Base-by-base conservation (phyloP, 1,139 yeast genomes). In the Dujonia santamariae region DNA sequence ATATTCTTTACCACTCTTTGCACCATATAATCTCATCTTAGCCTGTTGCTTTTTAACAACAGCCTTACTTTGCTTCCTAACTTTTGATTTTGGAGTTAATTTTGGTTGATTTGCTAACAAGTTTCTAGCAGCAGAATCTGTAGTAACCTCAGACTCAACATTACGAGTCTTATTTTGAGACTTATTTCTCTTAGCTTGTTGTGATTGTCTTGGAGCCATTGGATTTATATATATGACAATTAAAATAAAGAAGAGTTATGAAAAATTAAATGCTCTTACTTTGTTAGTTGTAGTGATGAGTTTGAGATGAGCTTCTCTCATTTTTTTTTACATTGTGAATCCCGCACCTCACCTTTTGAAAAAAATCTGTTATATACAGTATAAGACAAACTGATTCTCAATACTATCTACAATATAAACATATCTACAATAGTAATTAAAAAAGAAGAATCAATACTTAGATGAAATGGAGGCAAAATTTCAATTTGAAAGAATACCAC, bases 101-200 rank as follows among this genome's bases (percentile, higher is more conserved):
- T 78, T 77, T n/a, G 88, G 84, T 45, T 73, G 77, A 45, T 64
- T 62, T 26, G 72, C 78, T 38, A 84, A 59, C 42, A 76, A 67
- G 51, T 84, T 84, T 50, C 85, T 70, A 7, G 92, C 90, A 12
- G 62, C 66, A 1, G 78, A 67, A 51, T 84, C 88, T 19, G 75
- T 58, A 42, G 67, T 68, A 17, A 84, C 84, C 45, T 84, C 92
- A 2, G 87, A 76, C 38, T 76, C 80, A 4, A 80, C 75, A 9
- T 67, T 62, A 44, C 87, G 72, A 27, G 71, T 71, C 35, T 64
- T 59, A 49, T 78, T 79, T 53, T 75, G 80, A 4, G 65, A 54
- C 30, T 55, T 66, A 39, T 62, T 62, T 51, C 85, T 65, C 53
- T 79, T 80, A 26, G 79, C 78, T 1, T 79, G 68, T 49, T 77